phyloP scores from a whole-genome alignment of 2,329 filamentous ascomycete genomes.

The Colletotrichum tropicicola region DNA sequence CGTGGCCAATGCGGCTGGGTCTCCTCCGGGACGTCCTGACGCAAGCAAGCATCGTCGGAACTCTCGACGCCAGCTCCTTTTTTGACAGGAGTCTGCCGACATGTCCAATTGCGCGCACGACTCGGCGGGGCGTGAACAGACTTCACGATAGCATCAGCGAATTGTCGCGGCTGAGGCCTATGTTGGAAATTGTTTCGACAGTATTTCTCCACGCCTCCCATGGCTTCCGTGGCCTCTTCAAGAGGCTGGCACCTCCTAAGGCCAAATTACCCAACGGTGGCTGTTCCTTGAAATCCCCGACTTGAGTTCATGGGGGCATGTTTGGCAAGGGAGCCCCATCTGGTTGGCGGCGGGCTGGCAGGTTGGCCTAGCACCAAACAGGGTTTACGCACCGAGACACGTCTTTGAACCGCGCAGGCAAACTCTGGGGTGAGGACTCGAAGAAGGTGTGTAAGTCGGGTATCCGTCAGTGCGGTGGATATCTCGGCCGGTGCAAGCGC shows the following conservation, averaged over 20 bases:
- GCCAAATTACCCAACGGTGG: not conserved
- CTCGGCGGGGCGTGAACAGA: no score
- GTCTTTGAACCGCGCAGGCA: no score
- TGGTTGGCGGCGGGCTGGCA: not conserved
- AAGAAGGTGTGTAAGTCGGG: no score
- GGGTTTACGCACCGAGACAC: no score
- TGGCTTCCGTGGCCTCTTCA: no score
- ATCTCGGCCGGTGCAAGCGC: no score
- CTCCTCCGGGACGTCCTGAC: not conserved
- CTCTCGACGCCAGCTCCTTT: not conserved
- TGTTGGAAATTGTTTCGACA: not conserved
- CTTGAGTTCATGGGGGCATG: not conserved
- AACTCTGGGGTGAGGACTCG: no score
- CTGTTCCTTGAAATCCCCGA: not conserved
- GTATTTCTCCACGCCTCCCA: not conserved
- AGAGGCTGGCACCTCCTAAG: no score
- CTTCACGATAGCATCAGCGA: not conserved
- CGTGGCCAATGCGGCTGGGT: not conserved
- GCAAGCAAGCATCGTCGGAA: slow-evolving; percentile 8
- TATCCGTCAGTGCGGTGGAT: no score
- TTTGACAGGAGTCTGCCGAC: not conserved
- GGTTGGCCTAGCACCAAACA: not conserved
- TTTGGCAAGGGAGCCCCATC: not conserved
- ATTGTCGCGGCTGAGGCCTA: not conserved
- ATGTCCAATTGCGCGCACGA: not conserved